These are phyloP conservation scores for Hemileia vastatrix DNA, from an alignment of 1,284 basidiomycete genomes.

Conservation along the genomic window DNA sequence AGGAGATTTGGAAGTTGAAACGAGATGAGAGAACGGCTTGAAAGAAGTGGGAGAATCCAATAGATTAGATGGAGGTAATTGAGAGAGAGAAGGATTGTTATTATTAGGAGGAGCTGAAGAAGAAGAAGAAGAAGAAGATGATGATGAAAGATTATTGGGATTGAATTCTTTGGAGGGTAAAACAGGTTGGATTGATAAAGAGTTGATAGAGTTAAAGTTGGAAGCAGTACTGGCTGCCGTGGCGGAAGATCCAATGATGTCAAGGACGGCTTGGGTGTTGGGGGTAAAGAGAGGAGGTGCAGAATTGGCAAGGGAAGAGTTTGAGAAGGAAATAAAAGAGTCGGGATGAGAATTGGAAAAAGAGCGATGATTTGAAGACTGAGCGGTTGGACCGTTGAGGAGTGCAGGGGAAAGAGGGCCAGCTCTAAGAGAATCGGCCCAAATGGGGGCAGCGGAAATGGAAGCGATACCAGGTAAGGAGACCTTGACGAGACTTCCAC, in stretches of 20 bases:
- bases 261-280: slow-evolving; percentile 15
- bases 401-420: slow-evolving; percentile 91
- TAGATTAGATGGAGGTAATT: slow-evolving; percentile 1
- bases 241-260: slow-evolving; percentile 1
- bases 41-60: slow-evolving; percentile 1
- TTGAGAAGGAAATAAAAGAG: no score
- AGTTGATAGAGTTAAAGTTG: background rate
- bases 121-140: background rate
- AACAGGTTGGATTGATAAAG: no score
- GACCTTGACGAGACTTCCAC: slow-evolving; percentile 10
- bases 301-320: slow-evolving; percentile 47
- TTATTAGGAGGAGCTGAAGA: no score
- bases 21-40: background rate
- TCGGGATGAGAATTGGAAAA: no score
- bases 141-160: background rate
- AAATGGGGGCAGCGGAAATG: slow-evolving; percentile 11
- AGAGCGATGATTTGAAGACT: slow-evolving; percentile 38
- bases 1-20: background rate
- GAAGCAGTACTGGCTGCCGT: slow-evolving; percentile 1
- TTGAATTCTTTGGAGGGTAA: background rate
- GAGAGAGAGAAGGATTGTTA: slow-evolving; percentile 1
- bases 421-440: slow-evolving; percentile 64
- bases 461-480: slow-evolving; percentile 18
- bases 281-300: slow-evolving; percentile 54
- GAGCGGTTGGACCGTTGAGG: slow-evolving; percentile 66